These are phyloP conservation scores for Prunella vulgaris DNA, from an alignment of 257 asterid genomes.

Conservation along the genomic window DNA sequence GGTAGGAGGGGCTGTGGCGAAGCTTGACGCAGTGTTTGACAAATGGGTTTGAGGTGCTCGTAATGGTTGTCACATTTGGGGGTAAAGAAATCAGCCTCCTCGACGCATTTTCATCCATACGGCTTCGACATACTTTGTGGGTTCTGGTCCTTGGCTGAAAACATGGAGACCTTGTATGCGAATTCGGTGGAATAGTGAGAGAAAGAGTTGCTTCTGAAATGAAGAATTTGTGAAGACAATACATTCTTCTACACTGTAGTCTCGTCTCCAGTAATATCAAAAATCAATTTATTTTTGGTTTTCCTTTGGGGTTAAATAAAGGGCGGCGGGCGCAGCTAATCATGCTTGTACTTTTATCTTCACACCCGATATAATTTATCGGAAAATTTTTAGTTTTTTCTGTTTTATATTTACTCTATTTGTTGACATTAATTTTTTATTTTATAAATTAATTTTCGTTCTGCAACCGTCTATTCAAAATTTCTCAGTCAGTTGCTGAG, in stretches of 20 bases:
- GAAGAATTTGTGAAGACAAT: conserved; percentile 29
- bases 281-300: too few relatives aligned
- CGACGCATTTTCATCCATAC: conserved; percentile 21
- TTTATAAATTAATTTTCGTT: too few relatives aligned
- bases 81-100: conserved; percentile 38
- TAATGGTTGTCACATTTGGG: conserved; percentile 47
- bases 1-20: conserved; percentile 77
- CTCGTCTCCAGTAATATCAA: too few relatives aligned
- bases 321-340: too few relatives aligned
- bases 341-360: too few relatives aligned
- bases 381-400: too few relatives aligned
- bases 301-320: too few relatives aligned
- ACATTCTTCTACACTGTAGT: conserved; percentile 35
- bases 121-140: conserved; percentile 16
- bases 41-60: conserved; percentile 86
- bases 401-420: too few relatives aligned
- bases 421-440: too few relatives aligned
- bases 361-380: too few relatives aligned
- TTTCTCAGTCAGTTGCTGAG: too few relatives aligned
- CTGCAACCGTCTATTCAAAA: too few relatives aligned
- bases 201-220: conserved; percentile 19
- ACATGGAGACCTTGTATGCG: conserved; percentile 16
- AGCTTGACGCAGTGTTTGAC: conserved; percentile 92
- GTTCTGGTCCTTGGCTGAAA: conserved; percentile 21
- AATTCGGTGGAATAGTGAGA: conserved; percentile 18